Percentiles rank a stretch among this genome's conserved stretches.
phyloP scores from a whole-genome alignment of 2,329 filamentous ascomycete genomes.

The Pseudogymnoascus sp. region DNA sequence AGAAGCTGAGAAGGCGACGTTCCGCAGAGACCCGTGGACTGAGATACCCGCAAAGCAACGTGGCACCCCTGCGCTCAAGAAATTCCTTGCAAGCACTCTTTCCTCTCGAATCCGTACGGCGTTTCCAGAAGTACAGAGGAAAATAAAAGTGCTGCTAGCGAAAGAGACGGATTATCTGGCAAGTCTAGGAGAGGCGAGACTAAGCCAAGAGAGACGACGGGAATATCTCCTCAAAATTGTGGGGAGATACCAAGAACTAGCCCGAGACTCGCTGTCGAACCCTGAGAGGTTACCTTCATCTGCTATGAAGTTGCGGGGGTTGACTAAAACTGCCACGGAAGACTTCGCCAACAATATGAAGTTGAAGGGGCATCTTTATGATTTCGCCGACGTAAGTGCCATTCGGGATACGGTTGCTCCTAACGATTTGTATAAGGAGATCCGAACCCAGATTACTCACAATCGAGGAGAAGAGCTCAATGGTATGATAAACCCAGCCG shows the following conservation, averaged over 20 bases:
- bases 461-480: slow-evolving; percentile 29
- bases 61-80: slow-evolving; percentile 27
- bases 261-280: slow-evolving; percentile 17
- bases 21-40: slow-evolving; percentile 26
- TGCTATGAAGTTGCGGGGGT: slow-evolving; percentile 23
- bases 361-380: slow-evolving; percentile 20
- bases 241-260: slow-evolving; percentile 20
- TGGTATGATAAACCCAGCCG: slow-evolving; percentile 28
- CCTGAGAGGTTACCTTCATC: slow-evolving; percentile 21
- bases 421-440: slow-evolving; percentile 18
- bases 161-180: slow-evolving; percentile 13
- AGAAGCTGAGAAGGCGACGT: slow-evolving; percentile 25
- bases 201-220: slow-evolving; percentile 18
- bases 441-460: slow-evolving; percentile 21
- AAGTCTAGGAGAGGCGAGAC: slow-evolving; percentile 25
- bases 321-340: slow-evolving; percentile 16
- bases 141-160: slow-evolving; percentile 19
- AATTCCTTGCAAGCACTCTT: slow-evolving; percentile 26
- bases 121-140: slow-evolving; percentile 22
- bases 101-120: slow-evolving; percentile 19
- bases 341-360: slow-evolving; percentile 27
- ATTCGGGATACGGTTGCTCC: neutral
- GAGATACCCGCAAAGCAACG: slow-evolving; percentile 20
- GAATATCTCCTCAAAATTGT: slow-evolving; percentile 24
- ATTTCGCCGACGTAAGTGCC: slow-evolving; percentile 22